Evolutionary conservation across 371 early-diverging fungal genomes (phyloP), one percentile per base, ranked within the genome.

Genomic region (Gilbertella persicaria): DNA sequence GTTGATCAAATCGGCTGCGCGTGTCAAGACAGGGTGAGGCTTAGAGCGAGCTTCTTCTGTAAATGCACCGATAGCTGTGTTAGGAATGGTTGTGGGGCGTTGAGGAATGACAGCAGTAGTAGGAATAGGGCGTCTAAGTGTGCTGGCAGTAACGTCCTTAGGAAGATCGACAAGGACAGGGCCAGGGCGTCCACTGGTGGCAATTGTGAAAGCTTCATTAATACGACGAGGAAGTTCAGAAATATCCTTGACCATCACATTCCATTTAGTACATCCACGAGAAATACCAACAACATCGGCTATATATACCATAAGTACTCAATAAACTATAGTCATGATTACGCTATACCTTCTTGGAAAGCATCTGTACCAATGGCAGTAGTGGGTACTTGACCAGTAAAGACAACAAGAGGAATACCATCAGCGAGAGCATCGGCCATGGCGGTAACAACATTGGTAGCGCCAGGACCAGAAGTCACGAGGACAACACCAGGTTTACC

Each of bases 401-500:
- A 94, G 25, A 96, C 96, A 49, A 98, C 89, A 79, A 98, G 83
- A 19, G 98, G 98, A 19, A 89, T 86, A 58, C 96, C 98, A 71
- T 96, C 97, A 2, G 89, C 88, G 10, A 93, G 75, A 29, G 98
- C 98, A 78, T 98, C 97, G 65, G 96, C 95, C 92, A 98, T 90
- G 16, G 98, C 92, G 20, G 98, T 98, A 53, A 98, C 84, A 16
- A 93, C 91, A 75, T 98, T 98, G 33, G 98, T 98, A 10, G 97
- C 98, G 41, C 98, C 98, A n/a, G 98, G 98, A 2, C 98, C 98
- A 17, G 93, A 90, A 3, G 98, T 98, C 8, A 98, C 97, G 38
- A 98, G 79, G 19, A 95, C 93, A 30, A 98, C 93, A 60, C 97
- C 96, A 41, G 94, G 94, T 71, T 92, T 92, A 55, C 95, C 95